A percentile compares a stretch with the other conserved stretches of the same genome.
Conservation (phyloP, 495 filamentous ascomycete genomes). For the Usnea hakonensis region DNA sequence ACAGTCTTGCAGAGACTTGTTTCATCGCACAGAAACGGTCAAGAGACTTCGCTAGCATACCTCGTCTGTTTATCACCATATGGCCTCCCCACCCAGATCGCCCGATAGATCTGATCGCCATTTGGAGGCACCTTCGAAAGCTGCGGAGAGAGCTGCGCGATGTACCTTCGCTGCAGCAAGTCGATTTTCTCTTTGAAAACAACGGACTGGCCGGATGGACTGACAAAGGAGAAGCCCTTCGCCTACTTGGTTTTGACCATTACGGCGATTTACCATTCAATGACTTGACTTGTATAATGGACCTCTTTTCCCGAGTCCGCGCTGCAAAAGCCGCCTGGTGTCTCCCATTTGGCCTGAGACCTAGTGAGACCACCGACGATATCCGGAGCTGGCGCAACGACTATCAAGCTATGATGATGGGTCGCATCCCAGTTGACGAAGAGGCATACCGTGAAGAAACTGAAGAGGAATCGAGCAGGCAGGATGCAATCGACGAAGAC, state of each 20-base stretch:
- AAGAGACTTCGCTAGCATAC: not conserved
- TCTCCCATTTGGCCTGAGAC: not conserved
- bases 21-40: constrained; percentile 1
- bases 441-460: not conserved
- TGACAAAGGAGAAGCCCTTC: not conserved
- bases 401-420: not conserved
- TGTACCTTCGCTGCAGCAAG: not conserved
- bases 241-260: not conserved
- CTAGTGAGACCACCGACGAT: not conserved
- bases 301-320: not conserved
- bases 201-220: not conserved
- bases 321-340: not conserved
- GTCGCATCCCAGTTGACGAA: not conserved
- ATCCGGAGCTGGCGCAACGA: fast-evolving
- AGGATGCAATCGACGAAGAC: no score
- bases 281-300: not conserved
- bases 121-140: constrained; percentile 6
- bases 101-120: not conserved
- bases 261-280: no score
- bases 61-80: not conserved
- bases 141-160: constrained; percentile 3
- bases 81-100: constrained; percentile 10
- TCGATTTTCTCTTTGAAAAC: not conserved
- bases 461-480: not conserved
- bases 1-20: not conserved